Evolutionary conservation across 2,329 filamentous ascomycete genomes (phyloP).

Genomic region (Phialophora verrucosa): DNA sequence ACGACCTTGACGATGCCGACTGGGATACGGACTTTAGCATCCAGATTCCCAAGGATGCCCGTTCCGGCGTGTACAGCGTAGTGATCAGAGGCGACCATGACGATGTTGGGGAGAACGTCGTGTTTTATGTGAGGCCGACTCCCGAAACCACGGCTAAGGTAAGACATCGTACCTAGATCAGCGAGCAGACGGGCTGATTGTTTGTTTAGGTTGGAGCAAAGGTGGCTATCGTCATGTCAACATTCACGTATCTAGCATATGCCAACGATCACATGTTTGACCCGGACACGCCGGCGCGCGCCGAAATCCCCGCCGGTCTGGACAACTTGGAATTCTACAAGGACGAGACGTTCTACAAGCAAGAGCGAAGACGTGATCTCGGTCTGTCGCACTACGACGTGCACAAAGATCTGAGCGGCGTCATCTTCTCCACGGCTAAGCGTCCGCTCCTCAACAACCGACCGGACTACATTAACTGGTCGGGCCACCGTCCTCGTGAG

Average conservation of each 20-base stretch:
- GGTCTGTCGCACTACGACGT: conserved; percentile 50
- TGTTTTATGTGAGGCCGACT: conserved; percentile 5
- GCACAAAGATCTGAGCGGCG: conserved; percentile 47
- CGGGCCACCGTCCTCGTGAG: conserved; percentile 46
- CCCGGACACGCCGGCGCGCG: conserved; percentile 36
- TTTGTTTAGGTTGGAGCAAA: conserved; percentile 40
- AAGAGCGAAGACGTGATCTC: conserved; percentile 44
- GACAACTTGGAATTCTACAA: conserved; percentile 17
- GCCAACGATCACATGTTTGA: conserved; percentile 50
- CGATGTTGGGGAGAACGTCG: conserved; percentile 40
- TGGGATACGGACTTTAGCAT: conserved; percentile 46
- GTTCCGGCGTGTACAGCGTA: conserved; percentile 43
- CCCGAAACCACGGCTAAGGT: neutral
- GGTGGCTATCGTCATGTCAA: conserved; percentile 45
- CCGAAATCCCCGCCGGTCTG: conserved; percentile 30
- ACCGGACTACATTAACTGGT: conserved; percentile 48
- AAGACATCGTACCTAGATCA: conserved; percentile 11
- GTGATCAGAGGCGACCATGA: conserved; percentile 44
- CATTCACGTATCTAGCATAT: conserved; percentile 50
- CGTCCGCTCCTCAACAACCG: conserved; percentile 49
- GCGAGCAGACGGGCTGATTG: conserved; percentile 39
- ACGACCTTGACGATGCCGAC: conserved; percentile 47
- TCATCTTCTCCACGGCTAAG: conserved; percentile 43
- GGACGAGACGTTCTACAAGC: conserved; percentile 37
- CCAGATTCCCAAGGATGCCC: conserved; percentile 36